Evolutionary conservation across 2,329 filamentous ascomycete species (phyloP), one percentile per base, ranked within the genome.

Genomic region (Huntiella bhutanensis): DNA sequence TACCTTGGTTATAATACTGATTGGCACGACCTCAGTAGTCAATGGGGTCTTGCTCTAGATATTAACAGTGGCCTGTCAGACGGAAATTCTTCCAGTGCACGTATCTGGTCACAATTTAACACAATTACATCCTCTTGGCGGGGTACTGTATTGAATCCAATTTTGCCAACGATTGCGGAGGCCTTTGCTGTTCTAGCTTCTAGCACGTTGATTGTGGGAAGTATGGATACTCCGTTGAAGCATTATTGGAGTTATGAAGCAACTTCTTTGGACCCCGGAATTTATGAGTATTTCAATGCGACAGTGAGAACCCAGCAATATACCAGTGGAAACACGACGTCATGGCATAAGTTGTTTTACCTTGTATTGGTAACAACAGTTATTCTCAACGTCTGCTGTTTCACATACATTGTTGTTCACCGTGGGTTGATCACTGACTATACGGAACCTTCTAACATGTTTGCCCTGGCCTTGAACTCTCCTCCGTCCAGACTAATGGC

Each of bases 381-480:
- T 54, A 51, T 72, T 17, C 73, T 81, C 54, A 86, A 82, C 56
- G 49, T 77, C 19, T 62, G 78, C 35, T 81, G 79, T 48, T 62
- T 84, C 0, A 55, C 63, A 2, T 85, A 84, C 59, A 57, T 79
- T 43, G 55, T 71, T 41, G 64, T 69, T 52, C 56, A 63, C 4
- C 63, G 64, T 0, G 72, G 73, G 1, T 69, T 83, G 16, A 73
- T 88, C 5, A 86, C 80, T 1, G 83, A 88, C 61, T 86, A 81
- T 55, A 82, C 77, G 0, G 82, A 88, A 54, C 80, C 82, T 1
- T 74, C 79, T 46, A 86, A 86, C 55, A 62, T 86, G 2, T 86
- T 87, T 54, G 66, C 75, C 0, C 60, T 86, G 0, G 78, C 80
- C 2, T 65, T 87, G 45, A 85, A 85, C 55, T 63, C 61, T 45